A percentile compares a stretch with the other conserved stretches of the same genome.
phyloP scores from a whole-genome alignment of 202 grass and related monocot species.

The Schoenoplectus tabernaemontani region DNA sequence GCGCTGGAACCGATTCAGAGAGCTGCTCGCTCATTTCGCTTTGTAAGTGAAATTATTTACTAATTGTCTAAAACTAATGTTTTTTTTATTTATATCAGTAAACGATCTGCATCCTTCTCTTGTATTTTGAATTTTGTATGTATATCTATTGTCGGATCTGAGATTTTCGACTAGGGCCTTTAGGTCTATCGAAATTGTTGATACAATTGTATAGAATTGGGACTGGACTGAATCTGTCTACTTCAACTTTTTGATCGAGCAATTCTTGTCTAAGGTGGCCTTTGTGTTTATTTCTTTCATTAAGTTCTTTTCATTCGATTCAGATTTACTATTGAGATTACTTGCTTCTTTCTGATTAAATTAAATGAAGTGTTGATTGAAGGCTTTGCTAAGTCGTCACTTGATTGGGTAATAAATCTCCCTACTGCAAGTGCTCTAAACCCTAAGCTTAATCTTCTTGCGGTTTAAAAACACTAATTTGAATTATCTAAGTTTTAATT shows the following conservation, averaged over 20 bases:
- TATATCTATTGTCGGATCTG: not conserved
- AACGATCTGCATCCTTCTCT: not conserved
- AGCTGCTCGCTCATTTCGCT: not conserved
- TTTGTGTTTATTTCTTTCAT: not conserved
- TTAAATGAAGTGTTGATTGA: not conserved
- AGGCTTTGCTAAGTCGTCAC: not conserved
- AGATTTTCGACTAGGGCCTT: not conserved
- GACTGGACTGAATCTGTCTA: slow-evolving; percentile 12
- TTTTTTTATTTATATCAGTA: not conserved
- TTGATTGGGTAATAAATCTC: not conserved
- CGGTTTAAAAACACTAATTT: not conserved
- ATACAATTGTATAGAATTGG: slow-evolving; percentile 3
- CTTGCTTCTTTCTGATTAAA: not conserved
- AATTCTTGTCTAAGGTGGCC: not conserved
- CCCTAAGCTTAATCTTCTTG: not conserved
- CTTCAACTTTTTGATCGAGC: slow-evolving; percentile 9
- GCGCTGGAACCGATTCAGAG: not conserved
- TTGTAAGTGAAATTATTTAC: too few species aligned
- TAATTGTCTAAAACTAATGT: not conserved
- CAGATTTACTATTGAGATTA: not conserved
- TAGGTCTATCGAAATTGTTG: slow-evolving; percentile 6
- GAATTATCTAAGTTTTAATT: not conserved
- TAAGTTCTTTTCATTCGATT: not conserved
- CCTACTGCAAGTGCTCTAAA: not conserved
- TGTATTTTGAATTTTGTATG: not conserved